phyloP scores from a whole-genome alignment of 495 filamentous ascomycete species.

The Amphirosellinia nigrospora region DNA sequence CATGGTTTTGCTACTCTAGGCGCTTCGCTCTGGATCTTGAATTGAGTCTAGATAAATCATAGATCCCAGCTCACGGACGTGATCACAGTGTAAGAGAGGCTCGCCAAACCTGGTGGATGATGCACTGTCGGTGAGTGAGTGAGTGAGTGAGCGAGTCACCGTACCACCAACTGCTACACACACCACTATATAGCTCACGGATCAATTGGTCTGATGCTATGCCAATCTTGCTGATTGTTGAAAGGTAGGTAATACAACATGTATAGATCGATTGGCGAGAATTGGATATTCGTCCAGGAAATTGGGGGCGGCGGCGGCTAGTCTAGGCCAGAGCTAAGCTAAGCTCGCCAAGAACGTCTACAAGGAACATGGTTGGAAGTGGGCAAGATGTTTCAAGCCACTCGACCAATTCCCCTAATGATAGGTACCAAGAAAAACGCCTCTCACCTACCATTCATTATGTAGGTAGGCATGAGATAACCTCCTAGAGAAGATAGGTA shows the following conservation, averaged over 20 bases:
- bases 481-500: too few relatives aligned
- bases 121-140: too few relatives aligned
- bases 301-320: not conserved
- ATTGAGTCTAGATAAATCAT: not conserved
- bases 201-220: constrained; percentile 1
- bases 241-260: constrained; percentile 4
- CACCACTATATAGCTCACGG: not conserved
- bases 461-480: not conserved
- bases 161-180: too few relatives aligned
- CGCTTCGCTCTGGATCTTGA: not conserved
- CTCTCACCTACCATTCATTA: too few relatives aligned
- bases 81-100: constrained; percentile 1
- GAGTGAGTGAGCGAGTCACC: too few relatives aligned
- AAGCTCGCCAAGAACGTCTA: too few relatives aligned
- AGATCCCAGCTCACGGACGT: not conserved
- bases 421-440: too few relatives aligned
- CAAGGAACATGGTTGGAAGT: not conserved
- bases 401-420: too few relatives aligned
- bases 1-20: not conserved
- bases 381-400: too few relatives aligned
- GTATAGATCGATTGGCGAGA: constrained; percentile 9
- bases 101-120: not conserved
- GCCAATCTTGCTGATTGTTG: not conserved
- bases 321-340: not conserved
- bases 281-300: not conserved